Evolutionary conservation across 306 rosid genomes (phyloP), one percentile per base, ranked within the genome.

Genomic region (Quercus wislizeni): DNA sequence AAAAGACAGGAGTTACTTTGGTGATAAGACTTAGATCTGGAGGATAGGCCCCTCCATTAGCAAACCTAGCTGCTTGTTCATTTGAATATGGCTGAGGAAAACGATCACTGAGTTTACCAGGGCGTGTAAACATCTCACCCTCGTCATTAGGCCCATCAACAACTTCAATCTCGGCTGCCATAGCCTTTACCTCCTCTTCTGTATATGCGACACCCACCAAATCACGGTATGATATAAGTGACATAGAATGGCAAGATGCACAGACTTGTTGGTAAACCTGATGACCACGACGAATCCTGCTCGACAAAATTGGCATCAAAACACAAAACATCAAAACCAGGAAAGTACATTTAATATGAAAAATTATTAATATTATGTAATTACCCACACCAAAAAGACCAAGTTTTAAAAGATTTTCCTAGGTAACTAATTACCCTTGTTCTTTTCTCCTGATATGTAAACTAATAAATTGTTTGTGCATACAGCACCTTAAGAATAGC

Each of bases 131-230:
- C 98, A 93, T 90, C 93, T 95, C 98, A 70, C 99, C 98, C 93
- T 95, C 99, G 57, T 95, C 99, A 74, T 95, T 95, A 67, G 98
- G 99, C 74, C 99, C 99, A 87, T 95, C 99, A 76, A 55, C 87
- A 68, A 95, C 99, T 89, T 95, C 99, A 93, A 95, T 95, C 87
- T 95, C 99, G 76, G 99, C 97, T 6, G 99, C 99, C 98, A 95
- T 93, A 43, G 94, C 99, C 86, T 95, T 95, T 55, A 91, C 91
- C 87, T 95, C 99, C 55, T 92, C 99, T 86, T 95, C 99, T 9
- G 99, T 95, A 79, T 95, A 95, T 57, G 99, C 99, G 33, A 95
- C 92, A 69, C 97, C 98, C 83, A 95, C 99, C 97, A 95, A 89
- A 87, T 95, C 99, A 88, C 98, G 97, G 87, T 90, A 95, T 19